Percentiles rank a stretch among this genome's conserved stretches.
Conservation (phyloP, 2,329 filamentous ascomycete genomes). For the Fusarium sp. region DNA sequence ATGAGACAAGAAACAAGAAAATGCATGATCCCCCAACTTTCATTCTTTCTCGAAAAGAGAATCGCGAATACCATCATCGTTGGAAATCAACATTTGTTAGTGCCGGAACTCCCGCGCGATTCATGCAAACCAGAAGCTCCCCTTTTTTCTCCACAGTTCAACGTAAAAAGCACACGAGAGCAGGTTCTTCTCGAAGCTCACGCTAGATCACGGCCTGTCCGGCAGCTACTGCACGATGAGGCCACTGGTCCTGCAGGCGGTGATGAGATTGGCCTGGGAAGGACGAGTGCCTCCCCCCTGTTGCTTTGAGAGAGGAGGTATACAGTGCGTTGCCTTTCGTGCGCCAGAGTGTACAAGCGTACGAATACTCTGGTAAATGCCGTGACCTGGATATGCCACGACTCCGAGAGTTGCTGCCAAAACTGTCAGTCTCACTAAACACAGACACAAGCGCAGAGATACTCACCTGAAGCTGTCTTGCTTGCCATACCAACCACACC, state of each 20-base stretch:
- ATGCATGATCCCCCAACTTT: neutral
- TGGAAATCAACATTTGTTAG: neutral
- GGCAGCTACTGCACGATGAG: slow-evolving; percentile 47
- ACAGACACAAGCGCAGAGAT: neutral
- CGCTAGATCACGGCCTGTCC: slow-evolving; percentile 40
- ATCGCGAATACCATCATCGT: slow-evolving; percentile 3
- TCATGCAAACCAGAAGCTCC: slow-evolving; percentile 19
- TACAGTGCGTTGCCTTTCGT: slow-evolving; percentile 34
- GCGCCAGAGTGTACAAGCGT: slow-evolving; percentile 17
- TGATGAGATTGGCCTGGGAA: slow-evolving; percentile 8
- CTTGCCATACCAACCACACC: slow-evolving; percentile 26
- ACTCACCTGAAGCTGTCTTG: slow-evolving; percentile 29
- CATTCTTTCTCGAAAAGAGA: neutral
- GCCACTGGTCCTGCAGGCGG: slow-evolving; percentile 21
- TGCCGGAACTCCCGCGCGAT: slow-evolving; percentile 16
- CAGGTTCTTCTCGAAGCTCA: slow-evolving; percentile 42
- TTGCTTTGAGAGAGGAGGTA: slow-evolving; percentile 15
- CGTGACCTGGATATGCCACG: slow-evolving; percentile 28
- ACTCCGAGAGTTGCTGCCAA: slow-evolving; percentile 24
- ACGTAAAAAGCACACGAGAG: slow-evolving; percentile 37
- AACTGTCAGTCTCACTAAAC: neutral
- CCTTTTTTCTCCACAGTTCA: neutral
- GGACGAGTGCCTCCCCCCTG: slow-evolving; percentile 8
- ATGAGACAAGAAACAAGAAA: neutral
- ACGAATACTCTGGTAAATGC: slow-evolving; percentile 36